Conservation (phyloP, 495 filamentous ascomycete genomes). For the Penicillium coprophilum region DNA sequence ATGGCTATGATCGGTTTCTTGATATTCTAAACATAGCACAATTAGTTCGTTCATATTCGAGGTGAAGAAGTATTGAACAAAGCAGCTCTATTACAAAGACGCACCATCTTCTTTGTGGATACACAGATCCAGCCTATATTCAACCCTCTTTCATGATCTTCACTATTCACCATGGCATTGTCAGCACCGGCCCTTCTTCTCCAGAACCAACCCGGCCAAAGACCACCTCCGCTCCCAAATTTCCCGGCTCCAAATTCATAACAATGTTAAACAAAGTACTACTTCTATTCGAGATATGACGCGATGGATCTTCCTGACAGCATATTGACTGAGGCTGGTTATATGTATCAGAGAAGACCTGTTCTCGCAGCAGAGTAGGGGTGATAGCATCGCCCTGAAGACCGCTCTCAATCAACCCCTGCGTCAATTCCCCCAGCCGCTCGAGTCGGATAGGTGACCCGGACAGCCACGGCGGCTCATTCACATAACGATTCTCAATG, state of each 20-base stretch:
- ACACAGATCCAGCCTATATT: background rate
- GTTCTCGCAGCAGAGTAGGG: slow-evolving; percentile 26
- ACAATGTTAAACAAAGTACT: slow-evolving; percentile 41
- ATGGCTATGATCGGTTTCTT: background rate
- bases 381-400: slow-evolving; percentile 24
- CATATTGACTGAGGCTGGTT: slow-evolving; percentile 40
- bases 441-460: slow-evolving; percentile 53
- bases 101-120: background rate
- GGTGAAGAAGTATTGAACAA: background rate
- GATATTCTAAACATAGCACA: background rate
- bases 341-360: slow-evolving; percentile 37
- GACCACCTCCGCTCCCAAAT: slow-evolving; percentile 34
- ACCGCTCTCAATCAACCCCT: slow-evolving; percentile 27
- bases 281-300: slow-evolving; percentile 19
- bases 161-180: slow-evolving; percentile 29
- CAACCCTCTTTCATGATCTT: background rate
- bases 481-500: slow-evolving; percentile 46
- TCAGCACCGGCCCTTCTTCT: slow-evolving; percentile 29
- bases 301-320: slow-evolving; percentile 25
- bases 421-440: slow-evolving; percentile 43
- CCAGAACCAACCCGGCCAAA: slow-evolving; percentile 34
- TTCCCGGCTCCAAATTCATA: slow-evolving; percentile 33
- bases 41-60: background rate
- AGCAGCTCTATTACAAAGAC: background rate
- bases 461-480: slow-evolving; percentile 53